phyloP scores from a whole-genome alignment of 192 early-diverging fungal species.

The Backusella mclennaniae region DNA sequence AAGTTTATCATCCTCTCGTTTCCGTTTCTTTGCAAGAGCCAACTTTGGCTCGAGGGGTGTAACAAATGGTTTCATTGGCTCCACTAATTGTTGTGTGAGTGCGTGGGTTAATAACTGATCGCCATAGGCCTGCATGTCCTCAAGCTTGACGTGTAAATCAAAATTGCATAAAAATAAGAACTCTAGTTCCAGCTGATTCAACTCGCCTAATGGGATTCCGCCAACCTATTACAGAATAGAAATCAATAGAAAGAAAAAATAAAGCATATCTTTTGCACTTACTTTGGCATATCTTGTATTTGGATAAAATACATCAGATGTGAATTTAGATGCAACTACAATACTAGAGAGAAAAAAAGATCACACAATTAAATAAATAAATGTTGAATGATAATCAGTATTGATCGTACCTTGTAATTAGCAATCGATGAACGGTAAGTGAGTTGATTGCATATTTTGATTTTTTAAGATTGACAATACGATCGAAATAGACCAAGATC shows the following conservation, averaged over 20 bases:
- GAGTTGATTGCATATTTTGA: conserved; percentile 60
- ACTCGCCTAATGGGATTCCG: conserved; percentile 64
- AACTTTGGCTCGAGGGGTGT: neutral
- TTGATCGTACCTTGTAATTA: conserved; percentile 43
- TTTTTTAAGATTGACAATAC: conserved; percentile 50
- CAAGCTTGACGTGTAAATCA: conserved; percentile 61
- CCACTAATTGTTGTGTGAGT: conserved; percentile 7
- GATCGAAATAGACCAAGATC: conserved; percentile 72
- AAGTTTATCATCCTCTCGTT: conserved; percentile 4
- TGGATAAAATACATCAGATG: conserved; percentile 71
- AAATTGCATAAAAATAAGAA: conserved; percentile 71
- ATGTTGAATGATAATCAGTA: neutral
- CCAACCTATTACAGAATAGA: conserved; percentile 50
- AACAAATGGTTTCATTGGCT: neutral
- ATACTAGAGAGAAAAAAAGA: conserved; percentile 37
- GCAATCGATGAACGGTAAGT: conserved; percentile 67
- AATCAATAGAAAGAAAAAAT: neutral
- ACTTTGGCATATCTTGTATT: conserved; percentile 73
- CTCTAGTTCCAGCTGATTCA: conserved; percentile 77
- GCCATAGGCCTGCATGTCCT: conserved; percentile 62
- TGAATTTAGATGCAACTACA: conserved; percentile 73
- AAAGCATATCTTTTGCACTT: neutral
- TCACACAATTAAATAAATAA: neutral
- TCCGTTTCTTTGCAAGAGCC: neutral
- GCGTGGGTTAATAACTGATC: conserved; percentile 53